Percentiles rank a stretch among this genome's conserved stretches.
Evolutionary conservation across 805 yeast genomes (phyloP).

Genomic region (Spathaspora arborariae): DNA sequence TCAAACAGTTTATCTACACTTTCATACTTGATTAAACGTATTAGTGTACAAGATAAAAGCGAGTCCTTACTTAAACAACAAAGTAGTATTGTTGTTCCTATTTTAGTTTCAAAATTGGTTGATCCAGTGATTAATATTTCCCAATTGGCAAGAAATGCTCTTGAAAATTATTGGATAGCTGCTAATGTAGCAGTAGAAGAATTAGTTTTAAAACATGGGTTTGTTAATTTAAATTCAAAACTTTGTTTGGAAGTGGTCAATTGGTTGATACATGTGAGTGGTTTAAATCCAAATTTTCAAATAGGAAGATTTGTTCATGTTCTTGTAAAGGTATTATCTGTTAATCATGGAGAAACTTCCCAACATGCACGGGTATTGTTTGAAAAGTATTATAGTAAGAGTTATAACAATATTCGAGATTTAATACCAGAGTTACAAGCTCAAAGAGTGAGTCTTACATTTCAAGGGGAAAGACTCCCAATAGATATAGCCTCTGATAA

Average conservation of each 20-base stretch:
- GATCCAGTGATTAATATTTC: constrained; percentile 34
- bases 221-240: constrained; percentile 32
- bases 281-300: constrained; percentile 30
- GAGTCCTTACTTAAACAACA: constrained; percentile 37
- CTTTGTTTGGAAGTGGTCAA: constrained; percentile 42
- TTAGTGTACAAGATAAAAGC: constrained; percentile 51
- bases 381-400: constrained; percentile 23
- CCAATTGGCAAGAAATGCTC: constrained; percentile 39
- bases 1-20: constrained; percentile 45
- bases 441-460: constrained; percentile 21
- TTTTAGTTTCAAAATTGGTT: constrained; percentile 44
- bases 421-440: constrained; percentile 38
- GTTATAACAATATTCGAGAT: constrained; percentile 30
- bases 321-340: constrained; percentile 17
- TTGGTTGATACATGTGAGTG: constrained; percentile 39
- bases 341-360: constrained; percentile 10
- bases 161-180: constrained; percentile 54
- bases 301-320: constrained; percentile 23
- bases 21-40: constrained; percentile 55
- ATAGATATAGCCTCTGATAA: too few relatives aligned
- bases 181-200: constrained; percentile 46
- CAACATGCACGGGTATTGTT: constrained; percentile 19
- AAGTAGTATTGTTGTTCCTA: constrained; percentile 46
- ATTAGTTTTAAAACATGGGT: constrained; percentile 40
- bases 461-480: too few relatives aligned